Conservation (phyloP, 2,329 filamentous ascomycete species). For the Ascosphaera aggregata region DNA sequence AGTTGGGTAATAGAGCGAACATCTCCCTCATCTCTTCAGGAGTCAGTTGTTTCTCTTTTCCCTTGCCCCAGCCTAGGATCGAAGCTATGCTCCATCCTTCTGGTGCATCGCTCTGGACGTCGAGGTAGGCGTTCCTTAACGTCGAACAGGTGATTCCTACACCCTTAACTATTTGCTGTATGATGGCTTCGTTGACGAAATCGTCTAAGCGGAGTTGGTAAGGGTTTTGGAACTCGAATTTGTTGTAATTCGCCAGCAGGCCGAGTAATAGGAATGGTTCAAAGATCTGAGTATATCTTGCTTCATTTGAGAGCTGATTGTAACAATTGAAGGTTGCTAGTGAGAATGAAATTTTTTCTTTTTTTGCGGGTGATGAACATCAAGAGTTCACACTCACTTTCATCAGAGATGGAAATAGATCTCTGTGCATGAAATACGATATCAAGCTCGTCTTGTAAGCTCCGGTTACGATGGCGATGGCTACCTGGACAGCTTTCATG, state of each 20-base stretch:
- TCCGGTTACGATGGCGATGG: slow-evolving; percentile 69
- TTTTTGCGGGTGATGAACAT: too few relatives aligned
- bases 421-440: slow-evolving; percentile 84
- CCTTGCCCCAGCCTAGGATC: slow-evolving; percentile 49
- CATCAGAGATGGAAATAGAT: slow-evolving; percentile 85
- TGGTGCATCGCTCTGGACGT: slow-evolving; percentile 71
- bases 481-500: slow-evolving; percentile 55
- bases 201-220: slow-evolving; percentile 82
- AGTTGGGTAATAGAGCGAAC: slow-evolving; percentile 50
- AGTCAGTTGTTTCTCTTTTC: slow-evolving; percentile 36
- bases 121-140: slow-evolving; percentile 53
- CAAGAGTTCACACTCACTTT: slow-evolving; percentile 37
- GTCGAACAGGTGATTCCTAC: slow-evolving; percentile 48
- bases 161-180: slow-evolving; percentile 56
- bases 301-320: too few relatives aligned
- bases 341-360: too few relatives aligned
- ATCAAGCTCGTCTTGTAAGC: slow-evolving; percentile 87
- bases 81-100: slow-evolving; percentile 69
- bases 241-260: slow-evolving; percentile 91
- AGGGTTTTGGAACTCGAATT: slow-evolving; percentile 95
- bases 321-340: too few relatives aligned
- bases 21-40: slow-evolving; percentile 61
- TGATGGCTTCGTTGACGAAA: slow-evolving; percentile 79
- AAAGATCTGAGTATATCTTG: slow-evolving; percentile 36
- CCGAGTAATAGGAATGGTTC: slow-evolving; percentile 67